These are phyloP conservation scores for Aureobasidium vineae DNA, from an alignment of 2,329 filamentous ascomycete species.

Conservation along the genomic window DNA sequence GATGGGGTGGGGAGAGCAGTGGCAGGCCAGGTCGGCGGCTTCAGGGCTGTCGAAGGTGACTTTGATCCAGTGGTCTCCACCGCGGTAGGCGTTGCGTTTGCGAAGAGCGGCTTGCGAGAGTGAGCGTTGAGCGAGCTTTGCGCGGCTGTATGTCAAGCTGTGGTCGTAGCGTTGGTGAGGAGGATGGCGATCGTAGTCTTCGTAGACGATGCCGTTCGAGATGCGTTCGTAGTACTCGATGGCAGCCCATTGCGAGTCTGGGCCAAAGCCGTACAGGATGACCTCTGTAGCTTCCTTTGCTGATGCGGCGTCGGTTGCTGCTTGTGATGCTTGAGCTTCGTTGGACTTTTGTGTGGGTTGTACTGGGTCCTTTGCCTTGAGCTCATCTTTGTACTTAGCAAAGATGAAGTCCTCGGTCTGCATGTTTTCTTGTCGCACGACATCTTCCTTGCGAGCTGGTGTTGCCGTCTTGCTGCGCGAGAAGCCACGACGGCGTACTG, in stretches of 20 bases:
- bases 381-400: slow-evolving; percentile 35
- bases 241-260: slow-evolving; percentile 71
- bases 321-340: slow-evolving; percentile 32
- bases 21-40: slow-evolving; percentile 50
- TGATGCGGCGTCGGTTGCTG: slow-evolving; percentile 37
- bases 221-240: slow-evolving; percentile 86
- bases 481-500: slow-evolving; percentile 43
- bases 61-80: slow-evolving; percentile 85
- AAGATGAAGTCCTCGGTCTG: slow-evolving; percentile 51
- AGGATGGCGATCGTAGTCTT: slow-evolving; percentile 89
- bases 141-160: slow-evolving; percentile 69
- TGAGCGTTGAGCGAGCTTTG: slow-evolving; percentile 64
- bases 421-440: slow-evolving; percentile 45
- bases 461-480: slow-evolving; percentile 56
- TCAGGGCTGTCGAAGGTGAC: slow-evolving; percentile 52
- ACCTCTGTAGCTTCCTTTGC: slow-evolving; percentile 69
- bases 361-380: slow-evolving; percentile 29
- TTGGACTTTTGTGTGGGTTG: slow-evolving; percentile 25
- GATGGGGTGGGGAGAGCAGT: slow-evolving; percentile 49
- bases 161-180: slow-evolving; percentile 70
- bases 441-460: slow-evolving; percentile 58
- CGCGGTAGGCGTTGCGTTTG: slow-evolving; percentile 76
- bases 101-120: slow-evolving; percentile 70
- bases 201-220: slow-evolving; percentile 75
- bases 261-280: slow-evolving; percentile 78